Evolutionary conservation across 768 basidiomycete genomes (phyloP), one percentile per base, ranked within the genome.

Genomic region (Suillus bovinus): DNA sequence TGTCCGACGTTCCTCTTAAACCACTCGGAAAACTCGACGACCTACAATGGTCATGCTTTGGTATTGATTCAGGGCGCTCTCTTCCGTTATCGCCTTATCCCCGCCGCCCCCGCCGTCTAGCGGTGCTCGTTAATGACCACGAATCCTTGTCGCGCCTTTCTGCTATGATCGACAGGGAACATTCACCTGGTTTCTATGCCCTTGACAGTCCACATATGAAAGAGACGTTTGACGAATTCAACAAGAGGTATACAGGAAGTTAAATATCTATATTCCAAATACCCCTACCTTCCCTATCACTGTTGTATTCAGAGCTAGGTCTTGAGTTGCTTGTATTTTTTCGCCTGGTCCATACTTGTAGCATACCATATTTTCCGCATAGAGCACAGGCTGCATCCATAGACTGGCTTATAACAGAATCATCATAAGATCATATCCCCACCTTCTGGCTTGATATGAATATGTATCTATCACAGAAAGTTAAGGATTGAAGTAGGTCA

Each of bases 41-140:
- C 36, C 36, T 55, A 11, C 54, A 55, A 5, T 55, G 24, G 16
- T 55, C 54, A 24, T 27, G 36, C 16, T 55, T 38, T 24, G 38
- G 5, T 10, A 55, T 38, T 17, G 34, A 55, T 55, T 17, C 54
- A 55, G 54, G 3, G 11, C 36, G 54, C 17, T 55, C 24, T 20
- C 16, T 38, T 38, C 36, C 50, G 34, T n/a, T 1, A 29, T 52
- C 8, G 17, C 41, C 39, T 24, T 52, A 50, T 41, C 67, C 57
- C 31, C 73, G 72, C n/a, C 75, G 70, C 59, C 65, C 72, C 29
- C 79, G 78, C 29, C 77, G 78, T 27, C 75, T 73, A 20, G 76
- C 77, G 16, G 69, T 81, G 22, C 71, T 76, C 38, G 66, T 79
- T 4, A 76, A 82, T 41, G 82, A 84, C 59, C 72, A 74, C 52